Percentiles rank a stretch among this genome's conserved stretches.
These are phyloP conservation scores for Penicillium capsulatum DNA, from an alignment of 2,329 filamentous ascomycete genomes.

Conservation along the genomic window DNA sequence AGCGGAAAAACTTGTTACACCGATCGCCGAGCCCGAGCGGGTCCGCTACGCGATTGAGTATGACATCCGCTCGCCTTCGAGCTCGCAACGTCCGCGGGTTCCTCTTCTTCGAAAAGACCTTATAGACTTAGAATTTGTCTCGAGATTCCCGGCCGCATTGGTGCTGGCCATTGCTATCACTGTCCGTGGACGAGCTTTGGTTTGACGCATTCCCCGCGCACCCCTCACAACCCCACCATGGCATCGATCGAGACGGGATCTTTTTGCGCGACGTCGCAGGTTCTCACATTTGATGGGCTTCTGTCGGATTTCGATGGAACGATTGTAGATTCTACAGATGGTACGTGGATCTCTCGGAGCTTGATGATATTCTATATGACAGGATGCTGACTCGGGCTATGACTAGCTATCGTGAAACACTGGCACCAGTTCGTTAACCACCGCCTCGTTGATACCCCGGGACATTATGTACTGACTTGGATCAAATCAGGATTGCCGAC, in stretches of 20 bases:
- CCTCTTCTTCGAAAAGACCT: background rate
- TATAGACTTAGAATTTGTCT: slow-evolving; percentile 5
- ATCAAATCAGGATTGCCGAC: slow-evolving; percentile 50
- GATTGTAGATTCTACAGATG: slow-evolving; percentile 47
- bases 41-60: slow-evolving; percentile 11
- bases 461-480: background rate
- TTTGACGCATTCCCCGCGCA: slow-evolving; percentile 6
- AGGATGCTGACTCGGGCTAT: slow-evolving; percentile 47
- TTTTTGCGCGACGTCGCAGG: slow-evolving; percentile 40
- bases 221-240: slow-evolving; percentile 26
- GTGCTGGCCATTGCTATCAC: too few species aligned
- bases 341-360: slow-evolving; percentile 21
- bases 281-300: slow-evolving; percentile 40
- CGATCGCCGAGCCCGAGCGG: slow-evolving; percentile 31
- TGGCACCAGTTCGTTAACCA: slow-evolving; percentile 54
- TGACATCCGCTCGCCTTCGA: slow-evolving; percentile 3
- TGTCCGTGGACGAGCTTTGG: too few species aligned
- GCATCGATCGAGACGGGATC: slow-evolving; percentile 26
- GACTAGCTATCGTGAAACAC: slow-evolving; percentile 59
- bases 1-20: slow-evolving; percentile 30
- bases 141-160: background rate
- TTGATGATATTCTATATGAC: slow-evolving; percentile 29
- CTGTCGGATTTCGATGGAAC: slow-evolving; percentile 50
- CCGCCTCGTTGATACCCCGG: background rate
- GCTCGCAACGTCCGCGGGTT: background rate